Evolutionary conservation across 805 yeast species (phyloP), one percentile per base, ranked within the genome.

Genomic region (Kodamaea hsintzibuensis): DNA sequence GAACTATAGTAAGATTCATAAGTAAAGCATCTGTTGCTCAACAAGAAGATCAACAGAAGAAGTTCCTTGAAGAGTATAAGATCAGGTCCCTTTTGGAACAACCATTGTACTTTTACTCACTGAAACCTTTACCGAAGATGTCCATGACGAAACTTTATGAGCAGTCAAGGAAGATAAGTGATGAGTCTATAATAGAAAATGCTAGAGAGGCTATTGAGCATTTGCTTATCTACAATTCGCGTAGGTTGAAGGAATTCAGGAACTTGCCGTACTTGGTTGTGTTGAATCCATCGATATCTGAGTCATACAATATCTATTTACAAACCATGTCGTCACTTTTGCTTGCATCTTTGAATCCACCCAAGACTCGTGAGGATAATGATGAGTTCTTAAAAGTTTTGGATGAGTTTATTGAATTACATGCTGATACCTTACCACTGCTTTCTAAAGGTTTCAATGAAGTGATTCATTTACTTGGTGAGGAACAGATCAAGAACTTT

Each of bases 401-500:
- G 49, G 70, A 74, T 18, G 72, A 80, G 45, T 85, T 90, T 57
- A 81, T 90, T 14, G 86, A 86, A 54, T 77, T 84, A 40, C 98
- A 93, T 66, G 81, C 90, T 13, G 96, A 95, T 66, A 91, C 96
- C 2, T 78, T 95, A 49, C 88, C 96, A 2, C 79, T 83, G 2
- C 72, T 93, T 52, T 89, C 97, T 13, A 83, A 84, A 55, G 99
- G 98, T 0, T 87, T 93, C 62, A 77, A 77, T 57, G 95, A 89
- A 65, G 86, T 86, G 2, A 66, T 76, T 53, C 72, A 73, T 33
- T 70, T 80, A 40, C 50, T 83, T 67, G 58, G 81, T 1, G 68
- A 75, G 30, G 76, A 74, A 7, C 74, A 81, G 25, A 82, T 88
- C 42, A 82, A 86, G 51, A 62, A 66, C 2, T 89, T 92, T 60